Percentiles rank a stretch among this genome's conserved stretches.
phyloP scores from a whole-genome alignment of 2,329 filamentous ascomycete species.

The Chaetothyriales sp. region DNA sequence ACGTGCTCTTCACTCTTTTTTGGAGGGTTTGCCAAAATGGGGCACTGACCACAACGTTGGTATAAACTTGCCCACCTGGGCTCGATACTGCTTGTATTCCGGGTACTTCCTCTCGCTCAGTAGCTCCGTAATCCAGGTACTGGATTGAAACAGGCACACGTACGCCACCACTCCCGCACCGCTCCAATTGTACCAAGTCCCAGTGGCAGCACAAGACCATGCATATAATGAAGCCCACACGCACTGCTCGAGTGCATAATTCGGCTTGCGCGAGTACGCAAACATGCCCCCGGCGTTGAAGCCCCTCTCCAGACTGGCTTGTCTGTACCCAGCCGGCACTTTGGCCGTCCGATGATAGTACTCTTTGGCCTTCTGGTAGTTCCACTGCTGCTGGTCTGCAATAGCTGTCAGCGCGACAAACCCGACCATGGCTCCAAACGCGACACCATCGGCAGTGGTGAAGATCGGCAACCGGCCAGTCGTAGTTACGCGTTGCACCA shows the following conservation, averaged over 20 bases:
- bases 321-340: slow-evolving; percentile 49
- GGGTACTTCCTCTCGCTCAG: slow-evolving; percentile 74
- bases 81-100: slow-evolving; percentile 75
- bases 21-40: neutral
- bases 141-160: slow-evolving; percentile 73
- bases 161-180: slow-evolving; percentile 55
- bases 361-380: slow-evolving; percentile 69
- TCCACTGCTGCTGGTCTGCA: slow-evolving; percentile 88
- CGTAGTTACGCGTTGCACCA: slow-evolving; percentile 52
- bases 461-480: slow-evolving; percentile 28
- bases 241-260: slow-evolving; percentile 82
- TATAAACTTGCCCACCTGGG: slow-evolving; percentile 68
- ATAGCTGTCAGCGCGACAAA: slow-evolving; percentile 56
- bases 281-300: slow-evolving; percentile 77
- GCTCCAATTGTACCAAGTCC: slow-evolving; percentile 65
- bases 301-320: slow-evolving; percentile 73
- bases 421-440: slow-evolving; percentile 44
- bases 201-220: slow-evolving; percentile 67
- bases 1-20: neutral
- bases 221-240: slow-evolving; percentile 82
- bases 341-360: slow-evolving; percentile 61
- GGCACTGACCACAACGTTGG: slow-evolving; percentile 37
- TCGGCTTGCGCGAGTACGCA: slow-evolving; percentile 81
- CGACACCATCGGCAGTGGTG: slow-evolving; percentile 32
- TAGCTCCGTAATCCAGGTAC: slow-evolving; percentile 72